Base-by-base conservation (phyloP, 208 protist species). In the Acanthamoeba quina region DNA sequence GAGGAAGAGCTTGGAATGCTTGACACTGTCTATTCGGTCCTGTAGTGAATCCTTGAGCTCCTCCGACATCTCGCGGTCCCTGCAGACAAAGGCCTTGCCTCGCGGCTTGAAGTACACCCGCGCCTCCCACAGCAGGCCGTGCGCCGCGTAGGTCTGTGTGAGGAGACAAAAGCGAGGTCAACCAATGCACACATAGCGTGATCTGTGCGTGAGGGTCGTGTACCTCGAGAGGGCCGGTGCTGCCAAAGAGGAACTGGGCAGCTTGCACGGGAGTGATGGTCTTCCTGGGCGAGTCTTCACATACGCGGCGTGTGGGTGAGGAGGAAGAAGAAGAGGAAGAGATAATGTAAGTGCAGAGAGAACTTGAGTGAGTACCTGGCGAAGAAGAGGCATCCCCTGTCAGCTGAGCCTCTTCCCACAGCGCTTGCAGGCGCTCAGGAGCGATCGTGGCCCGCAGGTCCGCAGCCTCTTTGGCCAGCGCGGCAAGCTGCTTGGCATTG, bases 51-150 rank as follows among this genome's bases (percentile, higher is more conserved):
- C 47, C 49, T 62, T 86, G 78, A 86, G 78, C 5, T 62, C 24
- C 47, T 86, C 52, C 1, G 78, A 49, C 29, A 62, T 62, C 49
- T 86, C 78, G 13, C 11, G 78, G 19, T 86, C 78, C 13, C 78
- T n/a, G 13, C 78, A 86, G 7, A 41, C 21, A 41, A 86, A 86
- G 49, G 49, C 49, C 47, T 24, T 26, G 47, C 78, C 78, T 5
- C 78, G 78, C 24, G 78, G 78, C 52, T 86, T 86, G 78, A 62
- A 86, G 78, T 86, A 86, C 4, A 62, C 49, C 13, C 78, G 41
- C 34, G 78, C 49, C 6, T 62, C 52, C 78, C 78, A 62, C 49
- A 86, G 47, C 78, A 62, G n/a, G 11, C 78, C 4, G 49, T 86
- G 78, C 49, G 78, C 78, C 29, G 47, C 49, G 26, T 86, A 86